Evolutionary conservation across 768 basidiomycete genomes (phyloP).

Genomic region (Phaeotremella skinneri): DNA sequence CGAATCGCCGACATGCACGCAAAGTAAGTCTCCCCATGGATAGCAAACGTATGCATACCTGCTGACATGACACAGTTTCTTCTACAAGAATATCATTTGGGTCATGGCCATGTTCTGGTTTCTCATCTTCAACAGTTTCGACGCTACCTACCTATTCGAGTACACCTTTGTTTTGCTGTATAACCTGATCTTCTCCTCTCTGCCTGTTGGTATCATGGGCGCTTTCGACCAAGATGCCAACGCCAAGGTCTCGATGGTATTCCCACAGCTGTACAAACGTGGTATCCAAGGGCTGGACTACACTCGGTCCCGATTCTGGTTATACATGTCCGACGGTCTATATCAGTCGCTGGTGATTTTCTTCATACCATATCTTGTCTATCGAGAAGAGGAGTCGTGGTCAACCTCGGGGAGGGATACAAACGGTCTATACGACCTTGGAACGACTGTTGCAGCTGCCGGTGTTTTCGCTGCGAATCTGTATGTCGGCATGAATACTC

Average conservation of each 20-base stretch:
- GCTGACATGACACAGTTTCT: slow-evolving; percentile 73
- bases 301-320: slow-evolving; percentile 86
- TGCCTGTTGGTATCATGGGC: slow-evolving; percentile 87
- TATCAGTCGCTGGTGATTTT: slow-evolving; percentile 87
- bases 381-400: slow-evolving; percentile 66
- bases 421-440: slow-evolving; percentile 79
- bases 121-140: slow-evolving; percentile 86
- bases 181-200: slow-evolving; percentile 88
- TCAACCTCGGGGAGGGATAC: slow-evolving; percentile 66
- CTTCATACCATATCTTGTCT: slow-evolving; percentile 70
- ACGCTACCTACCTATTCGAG: slow-evolving; percentile 90
- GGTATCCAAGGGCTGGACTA: slow-evolving; percentile 93
- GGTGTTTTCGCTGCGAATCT: slow-evolving; percentile 85
- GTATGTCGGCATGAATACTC: slow-evolving; percentile 83
- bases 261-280: slow-evolving; percentile 91
- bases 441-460: slow-evolving; percentile 82
- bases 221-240: slow-evolving; percentile 96
- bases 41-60: background rate
- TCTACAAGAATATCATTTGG: slow-evolving; percentile 78
- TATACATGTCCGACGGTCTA: slow-evolving; percentile 89
- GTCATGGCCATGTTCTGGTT: slow-evolving; percentile 77
- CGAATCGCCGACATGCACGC: slow-evolving; percentile 83
- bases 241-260: slow-evolving; percentile 81
- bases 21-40: slow-evolving; percentile 32
- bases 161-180: slow-evolving; percentile 90